Evolutionary conservation across 768 basidiomycete genomes (phyloP).

Genomic region (Steccherinum ochraceum): DNA sequence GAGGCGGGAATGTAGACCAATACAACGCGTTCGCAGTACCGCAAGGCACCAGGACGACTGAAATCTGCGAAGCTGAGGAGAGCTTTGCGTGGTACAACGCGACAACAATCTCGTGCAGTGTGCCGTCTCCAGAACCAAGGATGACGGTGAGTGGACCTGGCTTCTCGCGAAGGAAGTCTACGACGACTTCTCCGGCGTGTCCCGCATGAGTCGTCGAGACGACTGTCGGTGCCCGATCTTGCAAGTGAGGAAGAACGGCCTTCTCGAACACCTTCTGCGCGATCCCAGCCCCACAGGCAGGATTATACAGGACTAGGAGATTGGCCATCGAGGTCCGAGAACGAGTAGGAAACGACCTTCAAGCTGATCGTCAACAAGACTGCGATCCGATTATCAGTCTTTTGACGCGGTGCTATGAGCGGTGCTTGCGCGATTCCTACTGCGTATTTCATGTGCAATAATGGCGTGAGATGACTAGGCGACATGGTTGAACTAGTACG

Average conservation of each 20-base stretch:
- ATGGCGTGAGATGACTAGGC: too few relatives aligned
- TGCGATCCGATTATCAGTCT: too few relatives aligned
- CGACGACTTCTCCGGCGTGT: constrained; percentile 47
- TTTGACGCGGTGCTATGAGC: too few relatives aligned
- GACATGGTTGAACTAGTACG: too few relatives aligned
- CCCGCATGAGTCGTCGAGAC: constrained; percentile 43
- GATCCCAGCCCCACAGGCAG: constrained; percentile 56
- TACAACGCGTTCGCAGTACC: constrained; percentile 96
- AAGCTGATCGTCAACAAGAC: too few relatives aligned
- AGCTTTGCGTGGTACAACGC: constrained; percentile 28
- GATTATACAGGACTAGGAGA: constrained; percentile 69
- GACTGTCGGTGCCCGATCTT: constrained; percentile 32
- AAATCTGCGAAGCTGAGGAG: constrained; percentile 19
- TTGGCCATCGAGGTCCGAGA: constrained; percentile 12
- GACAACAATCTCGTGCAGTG: constrained; percentile 83
- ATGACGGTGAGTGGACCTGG: constrained; percentile 38
- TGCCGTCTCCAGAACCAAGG: constrained; percentile 86
- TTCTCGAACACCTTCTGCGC: constrained; percentile 50
- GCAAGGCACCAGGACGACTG: constrained; percentile 55
- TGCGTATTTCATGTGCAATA: too few relatives aligned
- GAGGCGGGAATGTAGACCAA: constrained; percentile 63
- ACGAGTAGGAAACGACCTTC: too few relatives aligned
- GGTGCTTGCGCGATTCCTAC: too few relatives aligned
- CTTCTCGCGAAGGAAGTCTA: constrained; percentile 30
- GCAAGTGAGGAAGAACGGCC: constrained; percentile 61